Conservation (phyloP, 2,329 filamentous ascomycete genomes). For the Colletotrichum cordylinicola region DNA sequence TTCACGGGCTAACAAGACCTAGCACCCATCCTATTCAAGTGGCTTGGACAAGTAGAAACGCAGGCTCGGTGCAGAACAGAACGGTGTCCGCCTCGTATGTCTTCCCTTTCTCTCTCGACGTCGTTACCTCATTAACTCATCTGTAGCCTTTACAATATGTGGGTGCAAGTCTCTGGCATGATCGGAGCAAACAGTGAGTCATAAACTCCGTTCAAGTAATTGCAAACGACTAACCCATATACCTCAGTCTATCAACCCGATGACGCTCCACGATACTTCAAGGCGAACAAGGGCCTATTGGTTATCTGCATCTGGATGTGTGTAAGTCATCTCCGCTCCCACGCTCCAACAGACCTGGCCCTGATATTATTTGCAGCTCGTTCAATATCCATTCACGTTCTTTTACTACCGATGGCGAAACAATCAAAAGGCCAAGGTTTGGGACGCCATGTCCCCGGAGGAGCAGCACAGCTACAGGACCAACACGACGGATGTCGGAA, state of each 20-base stretch:
- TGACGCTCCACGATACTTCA: constrained; percentile 41
- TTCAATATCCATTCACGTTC: constrained; percentile 41
- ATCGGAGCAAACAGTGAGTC: constrained; percentile 33
- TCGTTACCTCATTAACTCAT: background rate
- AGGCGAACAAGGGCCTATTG: constrained; percentile 41
- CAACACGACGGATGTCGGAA: constrained; percentile 50
- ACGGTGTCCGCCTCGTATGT: constrained; percentile 59
- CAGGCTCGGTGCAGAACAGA: constrained; percentile 62
- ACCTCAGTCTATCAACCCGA: constrained; percentile 36
- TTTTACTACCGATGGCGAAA: constrained; percentile 46
- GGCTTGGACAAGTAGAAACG: constrained; percentile 62
- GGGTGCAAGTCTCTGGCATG: constrained; percentile 42
- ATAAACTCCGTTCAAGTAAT: too few relatives aligned
- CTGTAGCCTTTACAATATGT: constrained; percentile 54
- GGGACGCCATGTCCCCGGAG: constrained; percentile 43
- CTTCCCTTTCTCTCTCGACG: constrained; percentile 42
- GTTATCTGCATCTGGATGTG: constrained; percentile 44
- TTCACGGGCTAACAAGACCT: background rate
- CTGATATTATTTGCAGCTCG: constrained; percentile 30
- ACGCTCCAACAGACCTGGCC: rapidly evolving
- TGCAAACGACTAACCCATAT: too few relatives aligned
- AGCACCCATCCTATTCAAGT: constrained; percentile 59
- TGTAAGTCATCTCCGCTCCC: constrained; percentile 30
- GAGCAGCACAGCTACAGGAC: constrained; percentile 46
- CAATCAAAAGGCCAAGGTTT: constrained; percentile 38